Evolutionary conservation across 768 basidiomycete genomes (phyloP), one percentile per base, ranked within the genome.

Genomic region (Cystofilobasidium macerans): DNA sequence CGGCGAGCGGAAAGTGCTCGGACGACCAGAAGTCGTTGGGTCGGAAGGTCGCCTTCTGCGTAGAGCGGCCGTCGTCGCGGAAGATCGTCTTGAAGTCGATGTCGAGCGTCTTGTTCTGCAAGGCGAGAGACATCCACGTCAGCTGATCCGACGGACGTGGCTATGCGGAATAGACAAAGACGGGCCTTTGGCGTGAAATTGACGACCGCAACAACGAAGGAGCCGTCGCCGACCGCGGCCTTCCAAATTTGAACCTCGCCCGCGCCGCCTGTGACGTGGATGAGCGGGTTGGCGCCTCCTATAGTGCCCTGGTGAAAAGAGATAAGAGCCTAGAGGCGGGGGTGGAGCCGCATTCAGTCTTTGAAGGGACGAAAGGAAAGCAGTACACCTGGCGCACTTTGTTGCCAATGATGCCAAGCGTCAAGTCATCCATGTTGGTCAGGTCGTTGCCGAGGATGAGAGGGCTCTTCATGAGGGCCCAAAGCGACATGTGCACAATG

Each of bases 371-470:
- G 4, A 40, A 5, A 28, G 40, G n/a, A 40, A 20, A 24, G 36
- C 11, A 4, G 24, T 6, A 30, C 38, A 20, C 33, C 35, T 20
- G 14, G 40, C 35, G 35, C 16, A 45, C 58, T 26, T 62, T 48
- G 65, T 67, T 67, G 14, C 51, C 45, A 32, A 67, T 13, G 16
- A 67, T 67, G 1, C 40, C 33, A 18, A 54, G 40, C 24, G 65
- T 57, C 40, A 40, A 22, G 24, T 57, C 28, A 42, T 67, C 65
- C 78, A 78, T 79, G 57, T 70, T 71, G 6, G 75, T 75, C 22
- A 79, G 64, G 59, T 79, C 78, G 69, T 79, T 77, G 0, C 79
- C 79, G 6, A 80, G 72, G 48, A 79, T 79, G 13, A 80, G 72
- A 0, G 79, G 78, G 56, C 75, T 76, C 78, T 83, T 83, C 12